Evolutionary conservation across 1,139 yeast species (phyloP), one percentile per base, ranked within the genome.

Genomic region (Magnusiomyces clavatus): DNA sequence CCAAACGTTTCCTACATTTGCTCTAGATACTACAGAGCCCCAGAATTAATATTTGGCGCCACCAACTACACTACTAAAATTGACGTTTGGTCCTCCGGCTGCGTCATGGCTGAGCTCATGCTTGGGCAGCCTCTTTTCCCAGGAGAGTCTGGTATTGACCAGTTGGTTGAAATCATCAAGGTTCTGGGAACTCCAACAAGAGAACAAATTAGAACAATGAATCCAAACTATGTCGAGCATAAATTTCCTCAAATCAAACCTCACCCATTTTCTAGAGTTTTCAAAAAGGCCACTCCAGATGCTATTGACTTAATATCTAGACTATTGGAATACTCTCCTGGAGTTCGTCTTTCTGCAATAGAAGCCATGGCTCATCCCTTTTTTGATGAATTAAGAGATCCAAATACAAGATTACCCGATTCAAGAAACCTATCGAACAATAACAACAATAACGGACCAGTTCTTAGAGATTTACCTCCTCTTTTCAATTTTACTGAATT

Each of bases 51-150:
- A 55, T 88, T 87, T 69, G 96, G 95, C 20, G 94, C 96, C 12
- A 84, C 92, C 8, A 86, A 86, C 68, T 87, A 87, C 69, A 88
- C 98, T n/a, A 89, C 97, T 43, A 90, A 90, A 69, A 92, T 92
- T 61, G 98, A 92, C 68, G 82, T 92, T 52, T 92, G 98, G 98
- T 87, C 96, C 17, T 90, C 96, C 12, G 97, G 96, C 19, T 92
- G 98, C 72, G 98, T 92, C 40, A 89, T 92, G 88, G 97, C 97
- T 3, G 98, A 92, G 70, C 74, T 92, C 63, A 81, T 90, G 61
- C 77, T 92, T 54, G 97, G 98, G 10, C 97, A 89, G 67, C 98
- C 98, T 5, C 75, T 92, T 58, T 92, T 92, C 72, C 98, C 98
- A 10, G 98, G 98, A 50, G 97, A 92, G 68, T 83, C 92, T 54